Evolutionary conservation across 306 rosid species (phyloP), one percentile per base, ranked within the genome.

Genomic region (Dryas octopetala): DNA sequence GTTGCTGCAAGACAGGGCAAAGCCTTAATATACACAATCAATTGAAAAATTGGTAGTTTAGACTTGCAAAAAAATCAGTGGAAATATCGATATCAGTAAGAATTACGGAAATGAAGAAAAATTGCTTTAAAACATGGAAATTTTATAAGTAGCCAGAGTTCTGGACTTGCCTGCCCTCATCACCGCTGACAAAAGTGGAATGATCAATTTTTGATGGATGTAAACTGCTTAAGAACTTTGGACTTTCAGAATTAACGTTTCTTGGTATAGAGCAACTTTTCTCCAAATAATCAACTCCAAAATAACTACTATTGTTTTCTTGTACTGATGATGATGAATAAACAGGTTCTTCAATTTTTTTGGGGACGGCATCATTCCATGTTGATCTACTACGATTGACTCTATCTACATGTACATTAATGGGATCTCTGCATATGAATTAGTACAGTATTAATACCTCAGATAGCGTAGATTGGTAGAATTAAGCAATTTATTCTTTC

Each of bases 381-480:
- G 61, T 80, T 51, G 81, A 84, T 77, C 85, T 81, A 71, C 67
- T 77, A 55, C 41, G 70, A 83, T 55, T 81, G 66, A 38, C 79
- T 43, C 82, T 89, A 17, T 87, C 87, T 52, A 81, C 85, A 15
- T 54, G n/a, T 38, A 75, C 49, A 85, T 89, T 87, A 74, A 87
- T 79, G 79, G 88, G 86, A 75, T 86, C 89, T 84, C 95, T 90
- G 88, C 88, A 86, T 54, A 9, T 41, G 9, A 49, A 73, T 38
- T 12, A 58, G 44, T 47, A 48, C 8, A 72, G 57, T 28, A 32
- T 54, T 51, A 59, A 47, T 45, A 58, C 43, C 71, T 15, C 58
- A 62, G 54, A 67, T 2, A 9, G 15, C 2, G 9, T 19, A 48
- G 40, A 65, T 57, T 38, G 40, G 71, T 54, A 38, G 54, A 73